These are phyloP conservation scores for Naganishia onofrii DNA, from an alignment of 768 basidiomycete genomes.

Conservation along the genomic window DNA sequence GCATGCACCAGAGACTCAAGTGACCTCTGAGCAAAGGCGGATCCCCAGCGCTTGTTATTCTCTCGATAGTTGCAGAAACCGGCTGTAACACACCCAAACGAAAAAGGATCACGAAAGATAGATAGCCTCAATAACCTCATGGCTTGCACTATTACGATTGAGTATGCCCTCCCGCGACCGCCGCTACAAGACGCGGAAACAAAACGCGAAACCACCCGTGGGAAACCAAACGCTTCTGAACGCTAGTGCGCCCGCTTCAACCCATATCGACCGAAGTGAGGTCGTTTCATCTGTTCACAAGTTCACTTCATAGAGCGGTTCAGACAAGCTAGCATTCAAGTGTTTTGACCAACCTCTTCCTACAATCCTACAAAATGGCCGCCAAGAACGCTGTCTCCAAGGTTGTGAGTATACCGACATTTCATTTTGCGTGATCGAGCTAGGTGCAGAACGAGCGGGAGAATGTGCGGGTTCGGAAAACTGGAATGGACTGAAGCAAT, in stretches of 20 bases:
- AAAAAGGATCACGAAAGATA: too few relatives aligned
- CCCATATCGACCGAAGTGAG: background rate
- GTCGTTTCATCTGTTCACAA: background rate
- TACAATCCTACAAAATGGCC: conserved; percentile 42
- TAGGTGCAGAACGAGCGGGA: background rate
- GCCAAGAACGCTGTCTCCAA: conserved; percentile 44
- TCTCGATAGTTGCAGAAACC: too few relatives aligned
- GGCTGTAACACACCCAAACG: too few relatives aligned
- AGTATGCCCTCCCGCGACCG: too few relatives aligned
- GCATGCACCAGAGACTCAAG: too few relatives aligned
- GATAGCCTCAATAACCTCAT: too few relatives aligned
- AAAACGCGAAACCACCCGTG: too few relatives aligned
- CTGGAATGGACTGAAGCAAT: background rate
- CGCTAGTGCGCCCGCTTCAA: conserved; percentile 6
- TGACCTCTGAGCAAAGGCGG: too few relatives aligned
- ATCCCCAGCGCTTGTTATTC: too few relatives aligned
- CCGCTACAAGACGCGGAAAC: too few relatives aligned
- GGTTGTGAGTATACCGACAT: conserved; percentile 43
- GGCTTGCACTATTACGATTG: too few relatives aligned
- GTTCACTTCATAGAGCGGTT: background rate
- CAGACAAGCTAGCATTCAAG: background rate
- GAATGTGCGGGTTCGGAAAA: background rate
- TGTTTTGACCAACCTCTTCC: background rate
- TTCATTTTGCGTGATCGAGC: conserved; percentile 4
- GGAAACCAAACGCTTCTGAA: background rate